A percentile compares a stretch with the other conserved stretches of the same genome.
Evolutionary conservation across 2,329 filamentous ascomycete species (phyloP).

Genomic region (Trichophyton schoenleinii): DNA sequence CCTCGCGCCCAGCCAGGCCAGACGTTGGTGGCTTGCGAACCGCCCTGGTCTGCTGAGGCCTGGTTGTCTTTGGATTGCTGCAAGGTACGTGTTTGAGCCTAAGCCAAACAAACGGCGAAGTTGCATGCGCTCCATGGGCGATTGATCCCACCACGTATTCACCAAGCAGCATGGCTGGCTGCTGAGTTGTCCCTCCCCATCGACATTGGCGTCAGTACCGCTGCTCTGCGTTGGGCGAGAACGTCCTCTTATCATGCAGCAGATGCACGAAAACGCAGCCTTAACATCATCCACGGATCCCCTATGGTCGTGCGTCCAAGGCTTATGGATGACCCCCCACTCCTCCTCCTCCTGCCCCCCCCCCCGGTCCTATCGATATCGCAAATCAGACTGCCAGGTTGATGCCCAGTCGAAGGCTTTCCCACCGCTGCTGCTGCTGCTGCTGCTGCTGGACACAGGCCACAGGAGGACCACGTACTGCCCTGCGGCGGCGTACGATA

Average conservation of each 20-base stretch:
- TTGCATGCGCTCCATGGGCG: neutral
- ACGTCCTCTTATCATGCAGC: neutral
- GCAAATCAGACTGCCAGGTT: constrained; percentile 1
- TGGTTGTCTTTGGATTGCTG: neutral
- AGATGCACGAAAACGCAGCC: neutral
- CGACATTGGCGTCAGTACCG: neutral
- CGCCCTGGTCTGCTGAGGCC: neutral
- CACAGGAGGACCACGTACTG: neutral
- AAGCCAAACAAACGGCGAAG: constrained; percentile 3
- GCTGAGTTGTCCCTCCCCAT: neutral
- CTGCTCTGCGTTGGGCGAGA: constrained; percentile 1
- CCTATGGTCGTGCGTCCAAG: neutral
- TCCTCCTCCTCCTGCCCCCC: too few relatives aligned
- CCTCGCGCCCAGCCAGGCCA: neutral
- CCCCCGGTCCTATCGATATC: neutral
- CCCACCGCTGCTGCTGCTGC: neutral
- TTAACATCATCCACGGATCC: neutral
- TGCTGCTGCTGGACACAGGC: neutral
- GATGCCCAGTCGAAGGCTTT: neutral
- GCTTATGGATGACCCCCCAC: neutral
- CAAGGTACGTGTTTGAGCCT: neutral
- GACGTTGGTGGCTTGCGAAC: neutral
- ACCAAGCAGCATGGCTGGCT: neutral
- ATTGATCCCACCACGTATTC: neutral
- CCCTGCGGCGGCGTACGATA: neutral